These are phyloP conservation scores for Pythium sp. DNA, from an alignment of 352 stramenopile genomes.

Conservation along the genomic window DNA sequence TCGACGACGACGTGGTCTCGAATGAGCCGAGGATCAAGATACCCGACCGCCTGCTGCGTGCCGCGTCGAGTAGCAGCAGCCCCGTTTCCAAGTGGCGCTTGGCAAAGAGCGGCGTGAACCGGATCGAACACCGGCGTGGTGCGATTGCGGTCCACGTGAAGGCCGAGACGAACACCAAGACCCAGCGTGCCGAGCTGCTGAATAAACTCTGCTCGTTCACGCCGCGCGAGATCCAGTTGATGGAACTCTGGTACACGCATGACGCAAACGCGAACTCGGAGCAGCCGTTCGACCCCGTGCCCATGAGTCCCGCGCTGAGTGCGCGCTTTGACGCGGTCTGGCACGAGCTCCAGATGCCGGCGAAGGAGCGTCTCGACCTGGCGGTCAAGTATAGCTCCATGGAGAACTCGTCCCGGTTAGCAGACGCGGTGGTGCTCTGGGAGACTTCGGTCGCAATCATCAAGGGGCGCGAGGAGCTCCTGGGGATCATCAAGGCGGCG, in stretches of 20 bases:
- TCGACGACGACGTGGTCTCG: conserved; percentile 34
- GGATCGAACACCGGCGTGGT: conserved; percentile 41
- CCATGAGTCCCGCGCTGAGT: conserved; percentile 60
- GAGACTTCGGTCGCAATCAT: conserved; percentile 49
- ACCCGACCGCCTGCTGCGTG: conserved; percentile 24
- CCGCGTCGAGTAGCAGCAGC: conserved; percentile 13
- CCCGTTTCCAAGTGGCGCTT: conserved; percentile 44
- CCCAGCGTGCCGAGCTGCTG: conserved; percentile 46
- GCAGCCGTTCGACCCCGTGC: conserved; percentile 50
- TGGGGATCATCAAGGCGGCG: conserved; percentile 31
- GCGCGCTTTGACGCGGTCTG: conserved; percentile 64
- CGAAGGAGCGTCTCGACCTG: conserved; percentile 61
- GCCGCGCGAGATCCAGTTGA: conserved; percentile 54
- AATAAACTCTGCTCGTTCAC: conserved; percentile 45
- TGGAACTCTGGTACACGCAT: conserved; percentile 61
- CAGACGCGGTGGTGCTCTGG: conserved; percentile 65
- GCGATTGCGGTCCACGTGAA: conserved; percentile 46
- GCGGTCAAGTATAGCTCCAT: conserved; percentile 76
- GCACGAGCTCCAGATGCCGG: conserved; percentile 60
- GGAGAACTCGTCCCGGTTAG: conserved; percentile 44
- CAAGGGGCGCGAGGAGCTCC: conserved; percentile 56
- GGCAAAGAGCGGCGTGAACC: conserved; percentile 31
- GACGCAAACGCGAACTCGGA: conserved; percentile 37
- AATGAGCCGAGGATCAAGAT: conserved; percentile 43
- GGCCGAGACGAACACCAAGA: conserved; percentile 30